Percentiles rank a stretch among this genome's conserved stretches.
phyloP scores from a whole-genome alignment of 257 asterid genomes.

The Gentiana macrophylla region DNA sequence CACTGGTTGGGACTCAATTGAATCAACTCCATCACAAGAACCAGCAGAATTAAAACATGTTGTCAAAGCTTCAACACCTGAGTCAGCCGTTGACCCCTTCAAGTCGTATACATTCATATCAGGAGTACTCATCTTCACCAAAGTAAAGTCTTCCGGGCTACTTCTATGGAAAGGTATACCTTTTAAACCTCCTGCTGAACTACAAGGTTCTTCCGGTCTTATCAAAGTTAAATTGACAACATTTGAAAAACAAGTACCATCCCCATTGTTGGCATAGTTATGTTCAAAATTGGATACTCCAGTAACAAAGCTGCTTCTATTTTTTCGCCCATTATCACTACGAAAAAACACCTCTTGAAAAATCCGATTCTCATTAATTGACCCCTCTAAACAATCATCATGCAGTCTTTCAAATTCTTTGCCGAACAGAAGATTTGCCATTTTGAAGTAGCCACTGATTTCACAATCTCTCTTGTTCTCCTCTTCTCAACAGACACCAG shows the following conservation, averaged over 20 bases:
- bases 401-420: conserved; percentile 50
- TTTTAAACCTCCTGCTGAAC: conserved; percentile 21
- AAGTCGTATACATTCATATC: conserved; percentile 17
- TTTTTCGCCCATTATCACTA: conserved; percentile 23
- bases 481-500: neutral
- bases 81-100: conserved; percentile 30
- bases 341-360: conserved; percentile 56
- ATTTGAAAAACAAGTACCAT: conserved; percentile 27
- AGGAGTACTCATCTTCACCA: conserved; percentile 18
- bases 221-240: conserved; percentile 50
- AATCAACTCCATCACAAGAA: conserved; percentile 30
- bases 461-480: neutral
- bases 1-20: conserved; percentile 26
- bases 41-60: conserved; percentile 25
- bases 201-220: conserved; percentile 26
- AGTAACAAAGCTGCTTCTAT: conserved; percentile 28
- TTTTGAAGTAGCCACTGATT: conserved; percentile 5
- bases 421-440: conserved; percentile 32
- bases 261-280: conserved; percentile 22
- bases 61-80: conserved; percentile 26
- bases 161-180: conserved; percentile 20
- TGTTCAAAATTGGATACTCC: conserved; percentile 29
- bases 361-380: conserved; percentile 45
- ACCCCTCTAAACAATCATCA: conserved; percentile 62
- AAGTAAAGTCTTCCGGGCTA: conserved; percentile 22